phyloP scores from a whole-genome alignment of 305 asterid genomes.

The Petunia hybrid region DNA sequence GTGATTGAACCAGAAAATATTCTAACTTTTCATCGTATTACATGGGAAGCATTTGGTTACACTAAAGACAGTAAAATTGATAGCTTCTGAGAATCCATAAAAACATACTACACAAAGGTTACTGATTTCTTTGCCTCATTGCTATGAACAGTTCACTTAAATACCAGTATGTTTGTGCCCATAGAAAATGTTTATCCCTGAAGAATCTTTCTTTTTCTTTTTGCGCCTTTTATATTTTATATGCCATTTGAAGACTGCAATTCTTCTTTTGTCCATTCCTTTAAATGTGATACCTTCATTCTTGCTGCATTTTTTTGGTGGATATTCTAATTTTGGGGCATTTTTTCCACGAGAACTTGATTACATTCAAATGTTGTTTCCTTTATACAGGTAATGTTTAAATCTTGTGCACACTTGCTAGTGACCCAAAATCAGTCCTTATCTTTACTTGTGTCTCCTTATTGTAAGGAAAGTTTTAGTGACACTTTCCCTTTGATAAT shows the following conservation, averaged over 20 bases:
- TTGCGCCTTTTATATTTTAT: neutral
- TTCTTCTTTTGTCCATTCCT: neutral
- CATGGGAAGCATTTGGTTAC: neutral
- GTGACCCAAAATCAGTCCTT: neutral
- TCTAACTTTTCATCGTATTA: neutral
- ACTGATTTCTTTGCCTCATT: neutral
- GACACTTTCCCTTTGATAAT: too few relatives aligned
- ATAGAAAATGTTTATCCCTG: neutral
- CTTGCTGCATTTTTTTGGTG: neutral
- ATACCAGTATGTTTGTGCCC: neutral
- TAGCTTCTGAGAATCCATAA: neutral
- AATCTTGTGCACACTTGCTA: neutral
- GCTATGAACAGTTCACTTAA: neutral
- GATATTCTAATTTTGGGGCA: constrained; percentile 21
- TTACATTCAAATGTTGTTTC: neutral
- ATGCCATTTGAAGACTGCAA: neutral
- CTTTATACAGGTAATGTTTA: neutral
- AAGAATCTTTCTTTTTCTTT: neutral
- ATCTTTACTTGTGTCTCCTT: constrained; percentile 15
- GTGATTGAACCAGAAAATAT: neutral
- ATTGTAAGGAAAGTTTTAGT: neutral
- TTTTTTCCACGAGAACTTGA: neutral
- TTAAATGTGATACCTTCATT: neutral
- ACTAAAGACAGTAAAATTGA: neutral
- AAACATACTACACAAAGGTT: neutral